Percentiles rank a stretch among this genome's conserved stretches.
phyloP scores from a whole-genome alignment of 495 filamentous ascomycete genomes.

The Neurospora pannonica region DNA sequence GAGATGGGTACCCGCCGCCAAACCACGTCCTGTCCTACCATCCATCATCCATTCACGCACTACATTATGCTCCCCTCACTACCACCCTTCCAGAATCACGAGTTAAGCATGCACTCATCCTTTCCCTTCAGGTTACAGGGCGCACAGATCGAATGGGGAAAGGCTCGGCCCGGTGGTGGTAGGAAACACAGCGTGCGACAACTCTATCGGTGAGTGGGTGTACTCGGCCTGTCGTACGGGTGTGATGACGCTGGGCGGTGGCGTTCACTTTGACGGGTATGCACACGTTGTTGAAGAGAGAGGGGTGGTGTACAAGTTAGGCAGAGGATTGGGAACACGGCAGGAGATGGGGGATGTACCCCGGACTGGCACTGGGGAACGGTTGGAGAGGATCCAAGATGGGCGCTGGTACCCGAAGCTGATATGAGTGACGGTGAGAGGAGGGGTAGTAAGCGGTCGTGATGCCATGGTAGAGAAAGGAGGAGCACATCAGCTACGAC shows the following conservation, averaged over 20 bases:
- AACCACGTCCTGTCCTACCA: neutral
- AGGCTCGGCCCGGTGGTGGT: neutral
- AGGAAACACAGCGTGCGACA: neutral
- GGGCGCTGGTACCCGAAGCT: neutral
- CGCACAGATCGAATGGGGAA: neutral
- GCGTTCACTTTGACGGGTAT: too few species aligned
- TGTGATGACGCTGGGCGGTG: too few species aligned
- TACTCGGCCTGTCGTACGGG: too few species aligned
- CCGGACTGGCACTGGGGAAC: neutral
- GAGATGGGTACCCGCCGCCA: neutral
- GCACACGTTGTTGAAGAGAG: neutral
- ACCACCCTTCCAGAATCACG: neutral
- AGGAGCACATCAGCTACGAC: too few species aligned
- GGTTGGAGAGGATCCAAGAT: neutral
- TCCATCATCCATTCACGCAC: too few species aligned
- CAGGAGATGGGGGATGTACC: neutral
- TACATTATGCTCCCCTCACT: too few species aligned
- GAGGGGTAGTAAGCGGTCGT: too few species aligned
- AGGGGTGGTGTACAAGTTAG: neutral
- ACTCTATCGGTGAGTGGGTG: too few species aligned
- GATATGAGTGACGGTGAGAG: too few species aligned
- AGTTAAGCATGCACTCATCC: neutral
- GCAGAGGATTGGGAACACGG: neutral
- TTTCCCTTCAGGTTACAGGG: neutral
- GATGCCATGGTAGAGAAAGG: too few species aligned